phyloP scores from a whole-genome alignment of 169 alveolate species.

The Theileria sp. region DNA sequence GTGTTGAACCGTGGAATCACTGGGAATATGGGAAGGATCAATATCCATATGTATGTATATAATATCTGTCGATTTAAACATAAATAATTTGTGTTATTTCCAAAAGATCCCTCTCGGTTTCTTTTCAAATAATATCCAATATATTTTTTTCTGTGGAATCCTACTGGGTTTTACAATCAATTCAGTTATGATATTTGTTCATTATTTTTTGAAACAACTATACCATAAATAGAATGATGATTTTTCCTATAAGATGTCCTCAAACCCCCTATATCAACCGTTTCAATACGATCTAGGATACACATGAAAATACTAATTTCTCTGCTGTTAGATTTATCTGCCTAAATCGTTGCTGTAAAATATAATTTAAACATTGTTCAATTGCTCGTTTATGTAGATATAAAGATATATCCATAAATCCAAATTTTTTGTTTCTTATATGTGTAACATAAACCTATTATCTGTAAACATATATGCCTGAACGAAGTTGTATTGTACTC shows the following conservation, averaged over 20 bases:
- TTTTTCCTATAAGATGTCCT: too few species aligned
- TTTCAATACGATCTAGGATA: background rate
- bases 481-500: background rate
- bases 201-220: background rate
- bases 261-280: background rate
- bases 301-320: background rate
- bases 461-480: background rate
- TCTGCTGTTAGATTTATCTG: background rate
- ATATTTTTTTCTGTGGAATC: background rate
- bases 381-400: background rate
- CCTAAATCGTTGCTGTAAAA: background rate
- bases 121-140: background rate
- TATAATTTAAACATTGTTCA: background rate
- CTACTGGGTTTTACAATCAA: background rate
- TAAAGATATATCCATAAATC: background rate
- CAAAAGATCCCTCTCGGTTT: background rate
- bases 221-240: background rate
- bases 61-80: background rate
- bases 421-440: background rate
- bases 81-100: constrained; percentile 12
- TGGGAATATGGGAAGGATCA: background rate
- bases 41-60: background rate
- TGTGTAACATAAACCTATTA: background rate
- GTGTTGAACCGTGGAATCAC: constrained; percentile 7
- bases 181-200: background rate